Base-by-base conservation (phyloP, 441 rosid species). In the Syzygium syzygioides region DNA sequence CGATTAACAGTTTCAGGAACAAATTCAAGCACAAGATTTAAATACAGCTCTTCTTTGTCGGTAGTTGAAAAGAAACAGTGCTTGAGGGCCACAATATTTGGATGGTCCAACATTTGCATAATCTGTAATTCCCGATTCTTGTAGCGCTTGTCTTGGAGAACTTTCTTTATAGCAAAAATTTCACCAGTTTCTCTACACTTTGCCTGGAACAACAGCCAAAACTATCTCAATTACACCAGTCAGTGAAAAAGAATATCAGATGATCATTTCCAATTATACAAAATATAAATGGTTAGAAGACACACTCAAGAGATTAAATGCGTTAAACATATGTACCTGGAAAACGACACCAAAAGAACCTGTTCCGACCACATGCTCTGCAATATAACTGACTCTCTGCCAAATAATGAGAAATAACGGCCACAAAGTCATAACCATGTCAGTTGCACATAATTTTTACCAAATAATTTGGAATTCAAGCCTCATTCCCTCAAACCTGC, bases 161-260 rank as follows among this genome's bases (percentile, higher is more conserved):
- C 99, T 94, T 97, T 97, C 93, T 97, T 97, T 89, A 97, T 97
- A 87, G 99, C 99, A 86, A 97, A 97, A 85, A 95, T 91, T 88
- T 97, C 99, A 90, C 99, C 99, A 89, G 98, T 97, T 93, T 97
- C 99, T 91, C 98, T 95, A 91, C 99, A 98, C 92, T 96, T 98
- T 45, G 99, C 99, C 99, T 97, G 93, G 91, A 91, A 71, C 89
- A 85, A 86, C 79, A 92, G 88, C 90, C 90, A 52, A 88, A 89
- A 87, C 60, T 41, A 54, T 55, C 86, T 86, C 79, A 57, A 28
- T 86, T 86, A 88, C 88, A 17, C 30, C 83, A 71, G 45, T 32
- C 64, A 20, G 48, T 55, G 41, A 57, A 55, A 55, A 71, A 41
- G 59, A 85, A 85, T 66, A 37, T 85, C 34, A 85, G 19, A 18